These are phyloP conservation scores for Hymenoscyphus infarciens DNA, from an alignment of 2,329 filamentous ascomycete genomes.

Conservation along the genomic window DNA sequence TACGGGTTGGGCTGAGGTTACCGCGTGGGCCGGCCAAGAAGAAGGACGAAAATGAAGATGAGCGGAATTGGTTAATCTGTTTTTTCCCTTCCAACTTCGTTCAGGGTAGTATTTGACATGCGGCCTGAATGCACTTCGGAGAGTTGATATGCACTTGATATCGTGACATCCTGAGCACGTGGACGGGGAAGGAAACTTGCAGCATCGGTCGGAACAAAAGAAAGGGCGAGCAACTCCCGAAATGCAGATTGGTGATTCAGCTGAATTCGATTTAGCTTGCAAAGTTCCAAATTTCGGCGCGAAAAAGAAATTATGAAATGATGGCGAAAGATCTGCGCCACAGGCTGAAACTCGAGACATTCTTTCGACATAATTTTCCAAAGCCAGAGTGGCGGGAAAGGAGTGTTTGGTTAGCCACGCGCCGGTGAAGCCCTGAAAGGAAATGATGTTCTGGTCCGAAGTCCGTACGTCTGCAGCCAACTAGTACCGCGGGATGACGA, in stretches of 20 bases:
- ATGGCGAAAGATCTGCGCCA: neutral
- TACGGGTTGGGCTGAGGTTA: no score
- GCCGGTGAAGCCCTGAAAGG: neutral
- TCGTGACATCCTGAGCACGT: conserved; percentile 2
- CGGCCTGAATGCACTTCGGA: neutral
- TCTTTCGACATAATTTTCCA: neutral
- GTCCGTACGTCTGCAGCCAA: neutral
- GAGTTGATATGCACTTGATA: conserved; percentile 2
- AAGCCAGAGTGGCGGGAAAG: neutral
- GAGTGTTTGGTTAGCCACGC: neutral
- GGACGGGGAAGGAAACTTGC: neutral
- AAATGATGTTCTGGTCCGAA: neutral
- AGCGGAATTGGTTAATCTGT: neutral
- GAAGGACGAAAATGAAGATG: neutral
- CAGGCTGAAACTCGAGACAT: neutral
- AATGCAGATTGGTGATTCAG: neutral
- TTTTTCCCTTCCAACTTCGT: neutral
- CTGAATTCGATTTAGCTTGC: neutral
- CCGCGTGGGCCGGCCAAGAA: neutral
- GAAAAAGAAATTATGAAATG: neutral
- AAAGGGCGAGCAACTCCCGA: neutral
- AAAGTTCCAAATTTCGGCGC: neutral
- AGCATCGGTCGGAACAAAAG: neutral
- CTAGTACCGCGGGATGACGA: neutral
- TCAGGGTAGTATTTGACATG: neutral